Base-by-base conservation (phyloP, 176 grass and related monocot genomes). In the Echinochloa phyllopogon region DNA sequence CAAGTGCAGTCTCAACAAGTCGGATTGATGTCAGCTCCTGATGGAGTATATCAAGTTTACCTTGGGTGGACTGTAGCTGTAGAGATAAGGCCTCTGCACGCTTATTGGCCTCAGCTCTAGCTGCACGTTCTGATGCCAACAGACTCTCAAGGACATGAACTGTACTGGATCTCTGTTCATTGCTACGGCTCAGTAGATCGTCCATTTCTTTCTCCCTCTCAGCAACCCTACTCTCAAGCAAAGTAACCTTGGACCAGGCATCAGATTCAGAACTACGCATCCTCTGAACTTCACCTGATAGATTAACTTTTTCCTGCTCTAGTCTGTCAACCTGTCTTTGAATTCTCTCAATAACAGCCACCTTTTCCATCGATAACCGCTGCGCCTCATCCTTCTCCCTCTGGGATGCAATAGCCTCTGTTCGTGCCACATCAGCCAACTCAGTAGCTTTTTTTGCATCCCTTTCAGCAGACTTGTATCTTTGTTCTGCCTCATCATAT, bases 11-110 rank as follows among this genome's bases (percentile, higher is more conserved):
- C 61, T 96, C 91, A 65, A 78, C 57, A 75, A 96, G 86, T 61
- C 91, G 91, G 79, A 91, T 76, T 13, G 91, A 93, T 4, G 91
- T 93, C 68, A 96, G 50, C 84, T 96, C 91, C 86, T 96, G 94
- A 44, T 96, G 94, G 79, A 96, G 94, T 42, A 85, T 62, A 82
- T 96, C 94, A 45, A 96, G 84, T 91, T 91, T 96, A 69, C 94
- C 81, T 84, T 96, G 94, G 53, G 94, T 80, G n/a, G 89, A 86
- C 72, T 96, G 94, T 68, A 96, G 69, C 43, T 96, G 91, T 44
- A 96, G 81, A 12, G 94, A 96, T 48, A 96, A 74, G 33, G 76
- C 86, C 63, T 96, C 94, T 40, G 94, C 88, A 60, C 91, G 86
- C 44, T 80, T 85, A 75, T 89, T 91, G 20, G 94, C 94, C 79